Evolutionary conservation across 768 basidiomycete species (phyloP).

Genomic region (Podaxis sp.): DNA sequence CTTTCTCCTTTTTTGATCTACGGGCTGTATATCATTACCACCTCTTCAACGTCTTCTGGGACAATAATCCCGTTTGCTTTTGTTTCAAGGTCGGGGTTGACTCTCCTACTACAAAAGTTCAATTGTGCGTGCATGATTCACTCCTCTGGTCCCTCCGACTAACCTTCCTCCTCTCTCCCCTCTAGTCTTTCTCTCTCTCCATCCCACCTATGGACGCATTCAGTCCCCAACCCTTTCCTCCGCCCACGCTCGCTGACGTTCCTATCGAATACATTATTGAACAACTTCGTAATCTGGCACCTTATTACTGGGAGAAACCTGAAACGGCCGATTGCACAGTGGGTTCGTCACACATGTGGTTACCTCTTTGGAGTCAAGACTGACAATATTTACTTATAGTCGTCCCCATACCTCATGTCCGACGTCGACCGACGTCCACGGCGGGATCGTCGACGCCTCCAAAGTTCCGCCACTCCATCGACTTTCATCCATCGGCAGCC

Average conservation of each 20-base stretch:
- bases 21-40: slow-evolving; percentile 1
- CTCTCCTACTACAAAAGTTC: slow-evolving; percentile 12
- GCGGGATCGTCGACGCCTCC: slow-evolving; percentile 25
- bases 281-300: slow-evolving; percentile 62
- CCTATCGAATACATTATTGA: slow-evolving; percentile 71
- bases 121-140: background rate
- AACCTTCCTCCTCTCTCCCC: slow-evolving; percentile 32
- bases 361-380: background rate
- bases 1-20: slow-evolving; percentile 6
- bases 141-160: slow-evolving; percentile 16
- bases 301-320: slow-evolving; percentile 68
- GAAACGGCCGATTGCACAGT: slow-evolving; percentile 79
- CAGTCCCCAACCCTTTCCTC: slow-evolving; percentile 57
- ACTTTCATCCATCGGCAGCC: slow-evolving; percentile 37
- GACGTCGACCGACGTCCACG: slow-evolving; percentile 29
- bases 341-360: slow-evolving; percentile 34
- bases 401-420: slow-evolving; percentile 44
- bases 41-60: background rate
- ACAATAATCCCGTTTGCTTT: slow-evolving; percentile 13
- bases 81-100: slow-evolving; percentile 4
- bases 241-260: slow-evolving; percentile 55
- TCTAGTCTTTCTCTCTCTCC: slow-evolving; percentile 22
- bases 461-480: slow-evolving; percentile 18
- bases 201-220: slow-evolving; percentile 34
- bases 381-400: slow-evolving; percentile 27